Conservation (phyloP, 768 basidiomycete species). For the Plicaturopsis crispa region DNA sequence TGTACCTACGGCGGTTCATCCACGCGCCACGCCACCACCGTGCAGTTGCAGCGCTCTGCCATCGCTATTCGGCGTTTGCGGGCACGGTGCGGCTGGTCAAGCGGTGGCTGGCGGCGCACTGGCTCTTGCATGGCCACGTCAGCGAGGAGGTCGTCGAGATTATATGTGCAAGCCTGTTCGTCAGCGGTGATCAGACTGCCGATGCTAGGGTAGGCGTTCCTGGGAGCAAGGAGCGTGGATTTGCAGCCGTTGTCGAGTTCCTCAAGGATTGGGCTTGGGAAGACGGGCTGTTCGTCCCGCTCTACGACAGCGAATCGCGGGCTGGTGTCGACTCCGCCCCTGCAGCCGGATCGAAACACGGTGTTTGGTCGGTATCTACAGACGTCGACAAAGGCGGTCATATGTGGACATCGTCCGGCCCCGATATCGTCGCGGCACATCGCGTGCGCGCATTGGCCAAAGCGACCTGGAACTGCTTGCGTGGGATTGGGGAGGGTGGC, state of each 20-base stretch:
- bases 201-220: constrained; percentile 43
- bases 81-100: constrained; percentile 85
- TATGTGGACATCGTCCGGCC: constrained; percentile 68
- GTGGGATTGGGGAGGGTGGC: constrained; percentile 38
- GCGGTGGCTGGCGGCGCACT: constrained; percentile 89
- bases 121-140: constrained; percentile 71
- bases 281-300: constrained; percentile 62
- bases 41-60: constrained; percentile 70
- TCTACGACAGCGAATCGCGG: constrained; percentile 47
- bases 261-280: constrained; percentile 84
- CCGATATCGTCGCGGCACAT: constrained; percentile 65
- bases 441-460: constrained; percentile 66
- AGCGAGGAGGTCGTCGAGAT: constrained; percentile 79
- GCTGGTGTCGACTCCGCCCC: constrained; percentile 16
- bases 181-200: constrained; percentile 37
- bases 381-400: constrained; percentile 67
- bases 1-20: constrained; percentile 67
- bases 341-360: constrained; percentile 21
- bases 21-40: constrained; percentile 82
- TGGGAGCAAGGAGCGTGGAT: constrained; percentile 71
- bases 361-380: constrained; percentile 76
- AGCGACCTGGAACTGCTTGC: constrained; percentile 61
- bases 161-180: constrained; percentile 72
- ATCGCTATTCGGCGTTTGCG: constrained; percentile 72
- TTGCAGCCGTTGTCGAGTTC: constrained; percentile 65